Percentiles rank a stretch among this genome's conserved stretches.
Conservation (phyloP, 2,329 filamentous ascomycete genomes). For the Scedosporium boydii region DNA sequence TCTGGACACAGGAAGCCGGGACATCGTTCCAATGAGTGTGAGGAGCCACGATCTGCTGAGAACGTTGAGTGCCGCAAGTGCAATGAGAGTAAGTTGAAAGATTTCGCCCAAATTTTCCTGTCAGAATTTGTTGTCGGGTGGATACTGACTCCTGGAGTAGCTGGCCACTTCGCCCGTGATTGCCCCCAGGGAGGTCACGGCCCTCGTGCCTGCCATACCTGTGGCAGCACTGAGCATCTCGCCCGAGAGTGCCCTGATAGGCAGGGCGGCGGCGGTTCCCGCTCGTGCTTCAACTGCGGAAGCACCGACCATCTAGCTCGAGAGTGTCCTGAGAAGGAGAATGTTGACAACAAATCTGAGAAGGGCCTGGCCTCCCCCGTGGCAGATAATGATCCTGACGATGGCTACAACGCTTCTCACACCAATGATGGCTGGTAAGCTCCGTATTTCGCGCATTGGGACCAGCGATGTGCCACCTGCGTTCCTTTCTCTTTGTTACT, state of each 20-base stretch:
- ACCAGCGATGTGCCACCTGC: too few species aligned
- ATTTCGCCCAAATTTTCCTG: neutral
- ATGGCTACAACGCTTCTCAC: neutral
- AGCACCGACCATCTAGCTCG: constrained; percentile 47
- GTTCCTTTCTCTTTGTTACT: too few species aligned
- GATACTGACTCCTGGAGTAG: constrained; percentile 20
- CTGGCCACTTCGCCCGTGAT: constrained; percentile 53
- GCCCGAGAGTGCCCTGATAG: constrained; percentile 39
- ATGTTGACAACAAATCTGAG: constrained; percentile 11
- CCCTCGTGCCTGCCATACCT: constrained; percentile 46
- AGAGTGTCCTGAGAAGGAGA: constrained; percentile 38
- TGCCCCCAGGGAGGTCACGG: constrained; percentile 50
- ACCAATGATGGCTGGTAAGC: constrained; percentile 11
- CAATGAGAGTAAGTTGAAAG: constrained; percentile 39
- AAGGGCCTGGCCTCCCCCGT: neutral
- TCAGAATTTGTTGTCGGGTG: neutral
- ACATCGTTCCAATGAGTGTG: constrained; percentile 40
- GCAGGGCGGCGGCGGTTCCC: constrained; percentile 29
- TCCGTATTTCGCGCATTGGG: neutral
- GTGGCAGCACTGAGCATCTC: constrained; percentile 52
- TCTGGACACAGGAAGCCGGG: constrained; percentile 31
- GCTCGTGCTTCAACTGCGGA: constrained; percentile 53
- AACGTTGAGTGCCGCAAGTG: constrained; percentile 59
- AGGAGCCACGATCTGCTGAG: constrained; percentile 51
- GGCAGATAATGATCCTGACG: neutral